Base-by-base conservation (phyloP, 1,284 basidiomycete species). In the Apiotrichum mycotoxinovorans region DNA sequence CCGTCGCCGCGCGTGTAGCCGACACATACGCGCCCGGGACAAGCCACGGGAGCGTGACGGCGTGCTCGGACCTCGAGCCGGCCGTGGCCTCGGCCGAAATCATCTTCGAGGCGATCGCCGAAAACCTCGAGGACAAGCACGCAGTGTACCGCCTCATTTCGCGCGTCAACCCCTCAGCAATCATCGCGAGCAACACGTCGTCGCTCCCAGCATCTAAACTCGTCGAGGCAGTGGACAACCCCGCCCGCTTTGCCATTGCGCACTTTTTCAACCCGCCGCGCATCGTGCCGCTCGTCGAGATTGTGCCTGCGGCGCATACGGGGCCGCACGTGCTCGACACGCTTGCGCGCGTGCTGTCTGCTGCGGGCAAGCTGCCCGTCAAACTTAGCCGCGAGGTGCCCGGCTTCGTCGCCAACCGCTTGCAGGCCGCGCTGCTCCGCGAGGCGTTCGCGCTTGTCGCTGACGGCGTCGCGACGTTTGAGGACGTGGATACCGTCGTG, bases 401-500 rank as follows among this genome's bases (percentile, higher is more conserved):
- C n/a, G 57, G 57, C 25, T 59, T 59, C 45, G 46, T 59, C 27
- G 57, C 57, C 8, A 59, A 59, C 46, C 50, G 57, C 18, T 53
- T 59, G 34, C 57, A 59, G 53, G 53, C 57, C 17, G 57, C 57
- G 4, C 34, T 59, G 33, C 51, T 52, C 23, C 53, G 57, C 34
- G 57, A 59, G 27, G 57, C 57, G 9, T 59, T 49, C 22, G 25
- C 50, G 11, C 42, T 59, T 20, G 57, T 51, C 17, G 53, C 45
- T 11, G 53, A 59, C 14, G 57, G 57, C 27, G 53, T 59, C 23
- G 57, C 54, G 34, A 20, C n/a, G 10, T 46, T 51, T 4, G 53
- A 55, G 34, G 57, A 59, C 45, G 44, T 59, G 9, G 57, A 59
- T 18, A 37, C 52, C 17, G 53, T 59, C 23, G 57, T 59, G 5